Conservation (phyloP, 768 basidiomycete species). For the Serendipita sp. region DNA sequence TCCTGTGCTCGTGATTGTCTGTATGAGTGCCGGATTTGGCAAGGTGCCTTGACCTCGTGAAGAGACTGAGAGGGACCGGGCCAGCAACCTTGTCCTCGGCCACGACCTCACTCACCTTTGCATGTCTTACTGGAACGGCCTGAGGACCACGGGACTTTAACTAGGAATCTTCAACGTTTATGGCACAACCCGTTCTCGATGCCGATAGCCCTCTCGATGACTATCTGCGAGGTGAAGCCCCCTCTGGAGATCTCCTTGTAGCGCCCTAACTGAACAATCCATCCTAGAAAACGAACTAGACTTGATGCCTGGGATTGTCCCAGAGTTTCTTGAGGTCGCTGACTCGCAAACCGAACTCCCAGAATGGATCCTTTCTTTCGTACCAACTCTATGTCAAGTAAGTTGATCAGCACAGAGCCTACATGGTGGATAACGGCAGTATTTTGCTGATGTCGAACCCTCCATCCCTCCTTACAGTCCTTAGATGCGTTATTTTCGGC, state of each 20-base stretch:
- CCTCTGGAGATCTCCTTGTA: constrained; percentile 14
- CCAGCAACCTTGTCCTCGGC: neutral
- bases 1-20: no score
- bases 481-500: constrained; percentile 8
- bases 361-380: constrained; percentile 17
- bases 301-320: constrained; percentile 40
- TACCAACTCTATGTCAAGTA: neutral
- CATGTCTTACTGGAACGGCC: neutral
- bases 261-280: neutral
- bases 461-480: constrained; percentile 7
- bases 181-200: constrained; percentile 69
- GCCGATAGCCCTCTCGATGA: constrained; percentile 53
- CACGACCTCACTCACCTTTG: neutral
- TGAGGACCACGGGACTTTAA: neutral
- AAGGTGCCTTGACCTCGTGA: no score
- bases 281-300: constrained; percentile 30
- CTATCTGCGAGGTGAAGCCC: constrained; percentile 47
- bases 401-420: constrained; percentile 12
- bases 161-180: constrained; percentile 17
- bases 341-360: constrained; percentile 26
- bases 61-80: neutral
- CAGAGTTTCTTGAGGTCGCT: constrained; percentile 24
- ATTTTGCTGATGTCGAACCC: constrained; percentile 21
- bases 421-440: no score
- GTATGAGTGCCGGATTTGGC: no score